These are phyloP conservation scores for Fraxinus velutina DNA, from an alignment of 305 asterid species.

Conservation along the genomic window DNA sequence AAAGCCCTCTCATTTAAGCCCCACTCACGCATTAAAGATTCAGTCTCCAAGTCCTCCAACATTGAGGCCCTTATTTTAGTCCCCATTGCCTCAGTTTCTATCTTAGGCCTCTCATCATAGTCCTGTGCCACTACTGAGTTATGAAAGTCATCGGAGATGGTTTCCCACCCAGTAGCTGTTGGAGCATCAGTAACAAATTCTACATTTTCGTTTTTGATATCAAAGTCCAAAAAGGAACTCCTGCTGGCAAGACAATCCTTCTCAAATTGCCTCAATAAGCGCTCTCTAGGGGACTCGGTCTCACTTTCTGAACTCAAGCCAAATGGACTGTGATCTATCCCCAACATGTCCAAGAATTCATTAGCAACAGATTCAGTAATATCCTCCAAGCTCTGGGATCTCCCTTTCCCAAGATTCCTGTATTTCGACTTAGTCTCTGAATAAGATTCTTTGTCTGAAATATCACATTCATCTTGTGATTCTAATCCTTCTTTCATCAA, in stretches of 20 bases:
- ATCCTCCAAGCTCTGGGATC: conserved; percentile 61
- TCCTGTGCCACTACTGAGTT: conserved; percentile 31
- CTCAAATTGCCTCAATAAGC: conserved; percentile 80
- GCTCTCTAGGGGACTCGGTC: conserved; percentile 92
- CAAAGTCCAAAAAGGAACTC: conserved; percentile 56
- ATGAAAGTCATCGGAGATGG: conserved; percentile 37
- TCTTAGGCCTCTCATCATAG: conserved; percentile 33
- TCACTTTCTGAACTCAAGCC: conserved; percentile 85
- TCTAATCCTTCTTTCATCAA: conserved; percentile 50
- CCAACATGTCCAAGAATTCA: conserved; percentile 87
- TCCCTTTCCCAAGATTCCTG: conserved; percentile 40
- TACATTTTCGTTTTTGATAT: conserved; percentile 34
- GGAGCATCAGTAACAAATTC: conserved; percentile 31
- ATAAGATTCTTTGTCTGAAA: conserved; percentile 22
- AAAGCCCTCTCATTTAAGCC: conserved; percentile 68
- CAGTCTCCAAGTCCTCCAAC: conserved; percentile 88
- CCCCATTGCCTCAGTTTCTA: conserved; percentile 39
- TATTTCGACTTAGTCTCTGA: conserved; percentile 34
- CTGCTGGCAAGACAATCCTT: conserved; percentile 68
- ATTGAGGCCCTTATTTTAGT: conserved; percentile 52
- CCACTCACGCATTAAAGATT: conserved; percentile 83
- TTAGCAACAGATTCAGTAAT: conserved; percentile 56
- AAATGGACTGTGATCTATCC: conserved; percentile 67
- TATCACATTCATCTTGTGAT: conserved; percentile 52
- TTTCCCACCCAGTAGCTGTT: conserved; percentile 43